A percentile compares a stretch with the other conserved stretches of the same genome.
Conservation (phyloP, 2,329 filamentous ascomycete genomes). For the Ophiostoma novo-ulmi region DNA sequence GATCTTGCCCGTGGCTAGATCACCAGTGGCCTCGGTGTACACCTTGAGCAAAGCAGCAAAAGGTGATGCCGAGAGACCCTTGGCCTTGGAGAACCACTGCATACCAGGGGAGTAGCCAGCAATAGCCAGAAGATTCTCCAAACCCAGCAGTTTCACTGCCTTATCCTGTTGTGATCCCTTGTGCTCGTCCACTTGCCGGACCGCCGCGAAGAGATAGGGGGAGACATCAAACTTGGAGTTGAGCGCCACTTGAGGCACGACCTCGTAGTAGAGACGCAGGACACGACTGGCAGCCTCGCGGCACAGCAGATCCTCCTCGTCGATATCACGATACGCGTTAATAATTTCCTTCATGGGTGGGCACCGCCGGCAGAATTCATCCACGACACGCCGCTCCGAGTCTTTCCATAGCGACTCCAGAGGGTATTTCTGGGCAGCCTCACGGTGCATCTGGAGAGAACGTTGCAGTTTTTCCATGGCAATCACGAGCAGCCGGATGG, state of each 20-base stretch:
- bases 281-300: constrained; percentile 74
- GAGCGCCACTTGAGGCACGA: constrained; percentile 71
- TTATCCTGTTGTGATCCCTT: constrained; percentile 44
- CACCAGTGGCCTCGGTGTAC: constrained; percentile 45
- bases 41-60: constrained; percentile 66
- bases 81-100: constrained; percentile 80
- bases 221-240: constrained; percentile 87
- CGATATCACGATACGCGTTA: constrained; percentile 63
- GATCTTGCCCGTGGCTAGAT: constrained; percentile 48
- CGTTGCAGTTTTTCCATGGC: constrained; percentile 71
- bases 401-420: constrained; percentile 57
- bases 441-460: constrained; percentile 57
- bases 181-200: constrained; percentile 57
- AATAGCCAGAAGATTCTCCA: constrained; percentile 76
- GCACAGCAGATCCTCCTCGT: constrained; percentile 65
- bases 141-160: constrained; percentile 62
- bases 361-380: constrained; percentile 71
- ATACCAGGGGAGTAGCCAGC: constrained; percentile 76
- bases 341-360: constrained; percentile 80
- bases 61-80: constrained; percentile 59
- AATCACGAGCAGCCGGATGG: constrained; percentile 69
- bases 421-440: constrained; percentile 31
- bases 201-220: constrained; percentile 61
- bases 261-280: constrained; percentile 77
- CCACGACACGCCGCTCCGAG: constrained; percentile 60